Percentiles rank a stretch among this genome's conserved stretches.
These are phyloP conservation scores for Neurospora crassa DNA, from an alignment of 2,329 filamentous ascomycete species.

Conservation along the genomic window DNA sequence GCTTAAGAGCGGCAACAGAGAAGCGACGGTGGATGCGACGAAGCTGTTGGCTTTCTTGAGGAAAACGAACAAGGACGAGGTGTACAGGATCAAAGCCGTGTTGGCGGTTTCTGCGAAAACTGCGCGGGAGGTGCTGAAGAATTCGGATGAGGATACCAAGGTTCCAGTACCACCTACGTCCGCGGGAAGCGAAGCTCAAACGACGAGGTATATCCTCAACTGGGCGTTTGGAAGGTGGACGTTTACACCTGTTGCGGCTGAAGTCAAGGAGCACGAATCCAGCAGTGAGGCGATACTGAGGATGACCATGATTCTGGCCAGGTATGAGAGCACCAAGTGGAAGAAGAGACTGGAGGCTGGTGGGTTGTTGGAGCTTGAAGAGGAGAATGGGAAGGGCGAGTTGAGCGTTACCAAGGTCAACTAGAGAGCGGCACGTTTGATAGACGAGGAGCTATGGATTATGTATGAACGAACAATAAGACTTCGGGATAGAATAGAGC, in stretches of 20 bases:
- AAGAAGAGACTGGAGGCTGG: conserved; percentile 59
- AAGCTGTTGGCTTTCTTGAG: conserved; percentile 59
- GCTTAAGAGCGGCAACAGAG: conserved; percentile 34
- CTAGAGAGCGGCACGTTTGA: conserved; percentile 14
- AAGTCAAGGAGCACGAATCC: conserved; percentile 41
- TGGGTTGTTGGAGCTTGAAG: conserved; percentile 41
- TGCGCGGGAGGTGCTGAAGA: conserved; percentile 30
- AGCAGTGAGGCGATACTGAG: conserved; percentile 48
- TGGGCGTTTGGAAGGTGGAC: conserved; percentile 98
- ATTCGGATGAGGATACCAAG: conserved; percentile 40
- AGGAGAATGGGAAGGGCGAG: conserved; percentile 30
- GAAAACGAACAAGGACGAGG: conserved; percentile 78
- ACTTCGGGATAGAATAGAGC: neutral
- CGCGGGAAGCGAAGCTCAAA: conserved; percentile 4
- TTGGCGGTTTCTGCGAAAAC: conserved; percentile 28
- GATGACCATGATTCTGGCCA: conserved; percentile 67
- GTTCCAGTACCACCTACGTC: conserved; percentile 19
- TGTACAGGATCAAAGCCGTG: conserved; percentile 85
- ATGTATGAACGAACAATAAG: neutral
- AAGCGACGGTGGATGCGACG: conserved; percentile 39
- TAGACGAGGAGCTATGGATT: neutral
- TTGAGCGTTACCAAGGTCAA: conserved; percentile 43
- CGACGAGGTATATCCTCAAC: conserved; percentile 74
- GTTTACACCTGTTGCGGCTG: conserved; percentile 52
- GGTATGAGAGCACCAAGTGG: conserved; percentile 68